Evolutionary conservation across 257 asterid genomes (phyloP).

Genomic region (Scutellaria barbata): DNA sequence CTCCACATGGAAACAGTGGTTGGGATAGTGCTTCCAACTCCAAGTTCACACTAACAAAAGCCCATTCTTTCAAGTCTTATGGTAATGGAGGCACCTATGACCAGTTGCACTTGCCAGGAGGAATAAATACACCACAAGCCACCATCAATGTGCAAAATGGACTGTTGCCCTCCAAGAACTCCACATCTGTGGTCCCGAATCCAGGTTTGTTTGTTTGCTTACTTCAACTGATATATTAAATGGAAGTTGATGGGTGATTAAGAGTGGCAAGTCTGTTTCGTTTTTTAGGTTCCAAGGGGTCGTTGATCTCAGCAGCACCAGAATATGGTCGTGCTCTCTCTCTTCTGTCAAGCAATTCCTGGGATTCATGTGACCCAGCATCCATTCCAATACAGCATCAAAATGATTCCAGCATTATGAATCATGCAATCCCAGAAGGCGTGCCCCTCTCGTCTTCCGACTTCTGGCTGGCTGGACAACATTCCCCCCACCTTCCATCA

Average conservation of each 20-base stretch:
- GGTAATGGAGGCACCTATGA: slow-evolving; percentile 46
- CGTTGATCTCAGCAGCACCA: slow-evolving; percentile 55
- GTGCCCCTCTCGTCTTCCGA: slow-evolving; percentile 57
- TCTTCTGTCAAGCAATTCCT: slow-evolving; percentile 90
- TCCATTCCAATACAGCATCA: slow-evolving; percentile 50
- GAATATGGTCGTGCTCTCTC: slow-evolving; percentile 89
- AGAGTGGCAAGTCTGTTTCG: too few species aligned
- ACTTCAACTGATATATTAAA: background rate
- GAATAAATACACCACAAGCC: slow-evolving; percentile 38
- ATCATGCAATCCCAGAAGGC: slow-evolving; percentile 54
- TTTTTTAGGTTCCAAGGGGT: slow-evolving; percentile 58
- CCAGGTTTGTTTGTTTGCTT: slow-evolving; percentile 59
- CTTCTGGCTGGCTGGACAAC: slow-evolving; percentile 57
- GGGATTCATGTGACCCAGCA: slow-evolving; percentile 63
- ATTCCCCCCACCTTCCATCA: slow-evolving; percentile 39
- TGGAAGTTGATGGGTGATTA: too few species aligned
- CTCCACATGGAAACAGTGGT: slow-evolving; percentile 42
- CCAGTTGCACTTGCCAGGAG: slow-evolving; percentile 40
- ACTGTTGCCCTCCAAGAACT: slow-evolving; percentile 43
- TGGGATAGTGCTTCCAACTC: slow-evolving; percentile 59
- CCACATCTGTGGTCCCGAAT: slow-evolving; percentile 44
- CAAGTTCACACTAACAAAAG: slow-evolving; percentile 69
- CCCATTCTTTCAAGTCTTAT: slow-evolving; percentile 43
- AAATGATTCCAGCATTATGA: slow-evolving; percentile 35
- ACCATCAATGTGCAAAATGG: slow-evolving; percentile 47